Base-by-base conservation (phyloP, 1,284 basidiomycete genomes). In the Blastosporella zonata region DNA sequence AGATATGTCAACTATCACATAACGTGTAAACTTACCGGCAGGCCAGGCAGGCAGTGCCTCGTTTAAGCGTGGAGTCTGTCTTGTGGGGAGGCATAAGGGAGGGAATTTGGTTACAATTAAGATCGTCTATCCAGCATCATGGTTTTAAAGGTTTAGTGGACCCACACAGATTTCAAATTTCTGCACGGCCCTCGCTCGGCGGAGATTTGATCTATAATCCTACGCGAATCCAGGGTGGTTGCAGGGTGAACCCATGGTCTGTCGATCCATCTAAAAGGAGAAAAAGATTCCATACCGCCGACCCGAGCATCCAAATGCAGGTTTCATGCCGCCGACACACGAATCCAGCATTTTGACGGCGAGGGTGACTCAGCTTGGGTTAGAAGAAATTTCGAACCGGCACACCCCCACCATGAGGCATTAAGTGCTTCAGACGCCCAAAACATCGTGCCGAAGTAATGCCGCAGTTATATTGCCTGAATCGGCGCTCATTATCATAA, bases 11-110 rank as follows among this genome's bases (percentile, higher is more conserved):
- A 25, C 29, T 21, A 22, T 22, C 21, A 28, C 23, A 31, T 40
- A 31, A 50, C 36, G 40, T 25, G 20, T 39, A 21, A 23, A 61
- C 74, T 56, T 54, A 78, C 75, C 75, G 66, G 62, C 79, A 82
- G 53, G 73, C 76, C 15, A 81, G 67, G 61, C 79, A 82, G 10
- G 80, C 80, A 43, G 75, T 73, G 44, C 80, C 80, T 57, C 80
- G 71, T 60, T 78, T 76, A 12, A 82, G 68, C 35, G 75, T 69
- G 31, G 63, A 60, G 7, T 58, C 55, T 21, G 56, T 58, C 36
- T 69, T 67, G 53, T 64, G 62, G 25, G 62, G 56, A 40, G 59
- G 60, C 61, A 63, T 63, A 22, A 28, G 13, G 28, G 10, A 9
- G 25, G 38, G 34, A 10, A 13, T 6, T 3, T 48, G 40, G 27